Evolutionary conservation across 352 stramenopile species (phyloP), one percentile per base, ranked within the genome.

Genomic region (Pythium angustatum): DNA sequence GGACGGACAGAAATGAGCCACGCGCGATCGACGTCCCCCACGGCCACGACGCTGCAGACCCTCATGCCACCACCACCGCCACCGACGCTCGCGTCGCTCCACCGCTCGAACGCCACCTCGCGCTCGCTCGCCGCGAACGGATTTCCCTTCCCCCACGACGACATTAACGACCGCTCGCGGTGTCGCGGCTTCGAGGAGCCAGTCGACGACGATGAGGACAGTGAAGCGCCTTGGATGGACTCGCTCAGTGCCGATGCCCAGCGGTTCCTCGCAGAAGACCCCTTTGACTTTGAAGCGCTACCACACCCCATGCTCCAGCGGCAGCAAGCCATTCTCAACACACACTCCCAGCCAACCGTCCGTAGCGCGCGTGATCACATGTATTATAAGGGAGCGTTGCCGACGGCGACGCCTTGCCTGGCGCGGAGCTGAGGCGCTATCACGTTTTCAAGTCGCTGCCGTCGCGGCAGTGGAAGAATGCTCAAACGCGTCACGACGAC

Each of bases 231-330:
- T 3, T 53, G 21, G 3, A 53, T 48, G 40, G 15, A 26, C n/a
- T 5, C 1, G 5, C 22, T 53, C 19, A 53, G 47, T n/a, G 24
- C 14, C 14, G 47, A 53, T 5, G 47, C 47, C 19, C 47, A 53
- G 28, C 47, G 47, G 5, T 53, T 53, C 24, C 47, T 53, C 14
- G 47, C 30, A 9, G 47, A 53, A 33, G 47, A 53, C 47, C 47
- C 47, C 9, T 53, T 53, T 30, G 53, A 60, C 33, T 34, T 54
- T 31, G 53, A 50, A 21, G 36, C 24, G 33, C 53, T 36, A 17
- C 38, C 36, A 12, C 53, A 60, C 28, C 53, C 36, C n/a, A 36
- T 60, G 38, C 53, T 50, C 53, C 49, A 26, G 53, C 53, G 38
- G 22, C 53, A 60, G 26, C 24, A 60, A 50, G 50, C 31, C 26